Conservation (phyloP, 78 protist genomes). For the Isochrysis galbana region DNA sequence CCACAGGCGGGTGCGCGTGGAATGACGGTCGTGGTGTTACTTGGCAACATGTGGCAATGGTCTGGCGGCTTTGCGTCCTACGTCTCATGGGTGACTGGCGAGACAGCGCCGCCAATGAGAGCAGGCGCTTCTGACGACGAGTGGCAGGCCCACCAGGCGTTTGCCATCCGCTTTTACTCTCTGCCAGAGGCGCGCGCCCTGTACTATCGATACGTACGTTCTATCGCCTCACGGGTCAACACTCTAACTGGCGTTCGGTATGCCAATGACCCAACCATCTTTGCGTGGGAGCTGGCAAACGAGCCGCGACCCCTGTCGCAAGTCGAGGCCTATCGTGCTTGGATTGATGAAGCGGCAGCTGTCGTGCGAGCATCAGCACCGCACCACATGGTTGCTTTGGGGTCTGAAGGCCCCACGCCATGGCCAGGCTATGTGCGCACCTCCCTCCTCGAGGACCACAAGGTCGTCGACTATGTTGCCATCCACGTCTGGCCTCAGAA, state of each 20-base stretch:
- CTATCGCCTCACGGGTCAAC: background rate
- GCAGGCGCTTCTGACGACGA: background rate
- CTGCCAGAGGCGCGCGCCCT: background rate
- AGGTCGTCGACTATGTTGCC: background rate
- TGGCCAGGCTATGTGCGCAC: background rate
- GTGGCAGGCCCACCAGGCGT: background rate
- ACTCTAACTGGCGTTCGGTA: background rate
- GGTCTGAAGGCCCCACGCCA: background rate
- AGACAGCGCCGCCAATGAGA: background rate
- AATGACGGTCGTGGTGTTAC: background rate
- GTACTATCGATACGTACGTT: background rate
- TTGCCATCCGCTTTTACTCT: background rate
- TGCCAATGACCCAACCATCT: background rate
- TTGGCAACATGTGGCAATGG: background rate
- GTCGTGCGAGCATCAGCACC: background rate
- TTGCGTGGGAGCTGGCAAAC: background rate
- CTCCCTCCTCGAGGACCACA: background rate
- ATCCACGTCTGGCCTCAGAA: slow-evolving; percentile 20
- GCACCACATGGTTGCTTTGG: background rate
- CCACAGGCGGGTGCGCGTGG: too few relatives aligned
- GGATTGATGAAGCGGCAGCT: background rate
- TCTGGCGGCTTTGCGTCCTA: background rate
- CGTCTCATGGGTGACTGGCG: background rate
- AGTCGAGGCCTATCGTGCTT: background rate
- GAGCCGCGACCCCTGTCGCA: background rate